phyloP scores from a whole-genome alignment of 2,329 filamentous ascomycete species.

The Ophiostoma fasciatum region DNA sequence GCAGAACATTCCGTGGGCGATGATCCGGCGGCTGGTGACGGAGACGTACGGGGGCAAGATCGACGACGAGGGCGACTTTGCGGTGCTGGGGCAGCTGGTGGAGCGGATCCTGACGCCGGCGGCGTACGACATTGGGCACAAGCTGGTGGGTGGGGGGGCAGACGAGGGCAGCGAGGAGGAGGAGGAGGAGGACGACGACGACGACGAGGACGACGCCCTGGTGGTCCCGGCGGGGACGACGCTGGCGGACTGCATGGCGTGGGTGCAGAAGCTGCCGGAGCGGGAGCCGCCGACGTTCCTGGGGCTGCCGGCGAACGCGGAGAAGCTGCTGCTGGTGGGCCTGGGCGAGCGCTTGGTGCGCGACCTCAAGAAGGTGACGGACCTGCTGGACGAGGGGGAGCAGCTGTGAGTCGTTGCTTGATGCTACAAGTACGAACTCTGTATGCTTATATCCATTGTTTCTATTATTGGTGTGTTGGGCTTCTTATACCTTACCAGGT shows the following conservation, averaged over 20 bases:
- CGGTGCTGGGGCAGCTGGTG: constrained; percentile 58
- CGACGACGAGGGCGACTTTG: constrained; percentile 77
- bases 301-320: constrained; percentile 84
- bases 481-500: no score
- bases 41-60: constrained; percentile 98
- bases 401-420: no score
- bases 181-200: constrained; percentile 9
- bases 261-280: constrained; percentile 87
- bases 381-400: constrained; percentile 86
- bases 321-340: constrained; percentile 84
- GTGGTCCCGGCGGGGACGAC: constrained; percentile 67
- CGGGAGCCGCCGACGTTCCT: constrained; percentile 92
- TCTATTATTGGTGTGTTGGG: no score
- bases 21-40: constrained; percentile 77
- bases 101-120: constrained; percentile 64
- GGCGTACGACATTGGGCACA: constrained; percentile 86
- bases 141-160: constrained; percentile 52
- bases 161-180: constrained; percentile 30
- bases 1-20: constrained; percentile 88
- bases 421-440: no score
- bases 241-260: constrained; percentile 72
- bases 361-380: constrained; percentile 72
- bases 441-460: no score
- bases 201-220: constrained; percentile 46
- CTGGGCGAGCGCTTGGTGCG: constrained; percentile 73